Base-by-base conservation (phyloP, 768 basidiomycete species). In the Antrodiella citrinella region DNA sequence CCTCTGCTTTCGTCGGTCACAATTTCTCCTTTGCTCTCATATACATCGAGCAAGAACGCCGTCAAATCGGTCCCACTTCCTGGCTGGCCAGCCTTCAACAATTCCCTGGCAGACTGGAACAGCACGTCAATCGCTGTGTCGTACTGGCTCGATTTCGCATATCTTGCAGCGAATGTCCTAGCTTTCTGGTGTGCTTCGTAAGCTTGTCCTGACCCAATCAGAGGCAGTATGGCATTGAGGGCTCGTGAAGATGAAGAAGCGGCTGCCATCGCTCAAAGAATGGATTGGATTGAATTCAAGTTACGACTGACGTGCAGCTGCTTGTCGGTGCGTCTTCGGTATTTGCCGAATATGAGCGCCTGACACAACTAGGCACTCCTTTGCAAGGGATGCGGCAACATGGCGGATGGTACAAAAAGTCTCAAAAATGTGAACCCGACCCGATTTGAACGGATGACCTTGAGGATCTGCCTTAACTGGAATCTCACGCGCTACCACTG, bases 161-260 rank as follows among this genome's bases (percentile, higher is more conserved):
- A 91, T 59, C 94, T 78, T 3, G 93, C 84, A 3, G 91, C 91
- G 56, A 95, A 96, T 15, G 94, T 97, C 22, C 95, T 81, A 9
- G 93, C 91, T 68, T 97, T 97, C 67, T 97, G 94, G 59, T 97
- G 95, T 0, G 94, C 94, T 54, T 93, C 91, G 65, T 96, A 96
- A 12, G 76, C 67, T 26, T 92, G 90, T 9, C 84, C 79, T 9
- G 73, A 72, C 4, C 76, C 65, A 46, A 93, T 84, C 45, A 84
- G 77, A 10, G 81, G 90, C 51, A 86, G 70, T 56, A 87, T 90
- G 9, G 86, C 86, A 54, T 78, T 80, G 11, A 91, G 71, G 43
- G 89, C 89, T 52, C 78, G 75, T 24, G 81, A 67, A 26, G 83
- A 82, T 15, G 81, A 69, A 4, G 57, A 51, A 48, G 51, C 54